Base-by-base conservation (phyloP, 2,329 filamentous ascomycete species). In the Sporothrix luriei region DNA sequence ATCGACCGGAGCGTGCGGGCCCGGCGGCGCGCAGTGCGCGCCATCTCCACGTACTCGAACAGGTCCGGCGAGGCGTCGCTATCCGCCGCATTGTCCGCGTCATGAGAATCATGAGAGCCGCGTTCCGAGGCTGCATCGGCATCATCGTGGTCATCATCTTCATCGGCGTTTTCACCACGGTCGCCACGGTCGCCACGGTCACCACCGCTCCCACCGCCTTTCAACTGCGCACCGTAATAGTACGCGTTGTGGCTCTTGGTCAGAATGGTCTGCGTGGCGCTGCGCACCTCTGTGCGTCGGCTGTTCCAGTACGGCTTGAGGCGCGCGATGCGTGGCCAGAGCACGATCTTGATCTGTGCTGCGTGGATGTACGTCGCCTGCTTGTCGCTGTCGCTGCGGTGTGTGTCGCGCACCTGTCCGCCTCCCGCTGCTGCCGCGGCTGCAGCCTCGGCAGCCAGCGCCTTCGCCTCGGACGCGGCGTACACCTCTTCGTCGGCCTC, bases 311-410 rank as follows among this genome's bases (percentile, higher is more conserved):
- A 64, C 7, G 76, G 73, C 51, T 71, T 73, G 69, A 74, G 76
- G 24, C 77, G 77, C 51, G 75, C 70, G 38, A 79, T 70, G 43
- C 69, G 68, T 1, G 78, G 78, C 76, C 76, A 78, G 33, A 76
- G 52, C 38, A 73, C 72, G 49, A 79, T 76, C 67, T 79, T 77
- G 66, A 79, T 74, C 61, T 77, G 78, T 61, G 1, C 73, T 46
- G 40, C 70, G 72, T n/a, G 67, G 40, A 13, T 68, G 66, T 21
- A 29, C 38, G 38, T 21, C 33, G 29, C 14, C 4, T 24, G 14
- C 13, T 38, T 46, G 43, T 48, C 21, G 33, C 13, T 43, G n/a
- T 21, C 10, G 40, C 40, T 43, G 40, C 14, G 0, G 40, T 3
- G 11, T 14, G 40, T 10, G 11, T 16, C 11, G 40, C 40, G 1